phyloP scores from a whole-genome alignment of 805 yeast species.

The Wickerhamomyces bovis region DNA sequence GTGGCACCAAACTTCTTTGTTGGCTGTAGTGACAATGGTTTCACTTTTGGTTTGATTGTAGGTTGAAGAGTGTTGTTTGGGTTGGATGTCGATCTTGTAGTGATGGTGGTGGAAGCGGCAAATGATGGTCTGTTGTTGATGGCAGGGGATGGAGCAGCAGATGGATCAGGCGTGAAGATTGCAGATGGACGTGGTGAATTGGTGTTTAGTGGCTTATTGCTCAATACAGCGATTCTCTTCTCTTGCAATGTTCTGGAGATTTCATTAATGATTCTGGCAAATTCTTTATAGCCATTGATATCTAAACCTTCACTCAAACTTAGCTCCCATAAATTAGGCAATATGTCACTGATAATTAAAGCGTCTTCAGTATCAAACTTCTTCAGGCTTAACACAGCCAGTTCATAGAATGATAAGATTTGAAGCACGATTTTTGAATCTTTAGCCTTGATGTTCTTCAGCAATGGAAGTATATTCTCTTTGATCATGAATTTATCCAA shows the following conservation, averaged over 20 bases:
- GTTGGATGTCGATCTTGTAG: slow-evolving; percentile 13
- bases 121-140: neutral
- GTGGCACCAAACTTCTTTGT: neutral
- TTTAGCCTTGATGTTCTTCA: slow-evolving; percentile 69
- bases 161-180: neutral
- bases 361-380: slow-evolving; percentile 27
- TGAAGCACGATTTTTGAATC: slow-evolving; percentile 57
- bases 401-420: slow-evolving; percentile 26
- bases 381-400: neutral
- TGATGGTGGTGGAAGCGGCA: neutral
- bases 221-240: slow-evolving; percentile 21
- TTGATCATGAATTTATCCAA: slow-evolving; percentile 66
- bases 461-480: slow-evolving; percentile 77
- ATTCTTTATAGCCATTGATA: slow-evolving; percentile 34
- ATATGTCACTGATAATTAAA: slow-evolving; percentile 42
- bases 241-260: slow-evolving; percentile 40
- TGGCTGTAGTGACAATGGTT: slow-evolving; percentile 18
- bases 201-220: slow-evolving; percentile 15
- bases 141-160: neutral
- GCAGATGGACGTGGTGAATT: slow-evolving; percentile 6
- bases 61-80: neutral
- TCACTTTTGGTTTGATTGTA: slow-evolving; percentile 12
- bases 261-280: slow-evolving; percentile 33
- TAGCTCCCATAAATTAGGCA: slow-evolving; percentile 48
- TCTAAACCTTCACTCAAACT: slow-evolving; percentile 41